Evolutionary conservation across 768 basidiomycete species (phyloP), one percentile per base, ranked within the genome.

Genomic region (Tephrocybe sp.): DNA sequence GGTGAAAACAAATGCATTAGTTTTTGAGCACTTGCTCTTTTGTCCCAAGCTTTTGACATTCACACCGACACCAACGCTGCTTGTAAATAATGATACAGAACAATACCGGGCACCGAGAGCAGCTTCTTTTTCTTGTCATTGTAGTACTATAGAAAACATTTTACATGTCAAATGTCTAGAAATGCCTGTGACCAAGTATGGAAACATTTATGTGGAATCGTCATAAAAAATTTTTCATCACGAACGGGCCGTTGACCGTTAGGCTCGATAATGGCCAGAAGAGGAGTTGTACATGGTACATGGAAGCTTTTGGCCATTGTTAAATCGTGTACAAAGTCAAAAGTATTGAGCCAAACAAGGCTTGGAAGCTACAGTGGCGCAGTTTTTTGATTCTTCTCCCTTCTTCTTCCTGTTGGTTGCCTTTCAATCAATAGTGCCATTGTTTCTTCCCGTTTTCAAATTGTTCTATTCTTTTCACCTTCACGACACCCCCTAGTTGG

Each of bases 401-500:
- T 61, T 60, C 42, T 49, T 42, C 51, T 51, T 50, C 51, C 52
- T 48, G 49, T 59, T 54, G 53, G 41, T 54, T 54, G 38, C 28
- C 44, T 54, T 59, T 53, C 48, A 45, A 49, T 53, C 60, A 57
- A 58, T 54, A 57, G 51, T 50, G 25, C 49, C 64, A 57, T 63
- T 64, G 60, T 66, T 66, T 68, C 60, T 62, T 58, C 37, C 35
- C 48, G 49, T 63, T 67, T 60, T 65, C 62, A 27, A 49, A 57
- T 61, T 59, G 56, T 60, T 68, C 65, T 58, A 49, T 57, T 49
- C 56, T 64, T 69, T 68, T 64, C 58, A 64, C 67, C 61, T 67
- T 73, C 61, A 68, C 69, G 64, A 64, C 56, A 36, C 46, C 51
- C 59, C n/a, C n/a, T n/a, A n/a, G n/a, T n/a, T n/a, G 24, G 45